Conservation (phyloP, 371 early-diverging fungal species). For the Umbelopsis sp. region DNA sequence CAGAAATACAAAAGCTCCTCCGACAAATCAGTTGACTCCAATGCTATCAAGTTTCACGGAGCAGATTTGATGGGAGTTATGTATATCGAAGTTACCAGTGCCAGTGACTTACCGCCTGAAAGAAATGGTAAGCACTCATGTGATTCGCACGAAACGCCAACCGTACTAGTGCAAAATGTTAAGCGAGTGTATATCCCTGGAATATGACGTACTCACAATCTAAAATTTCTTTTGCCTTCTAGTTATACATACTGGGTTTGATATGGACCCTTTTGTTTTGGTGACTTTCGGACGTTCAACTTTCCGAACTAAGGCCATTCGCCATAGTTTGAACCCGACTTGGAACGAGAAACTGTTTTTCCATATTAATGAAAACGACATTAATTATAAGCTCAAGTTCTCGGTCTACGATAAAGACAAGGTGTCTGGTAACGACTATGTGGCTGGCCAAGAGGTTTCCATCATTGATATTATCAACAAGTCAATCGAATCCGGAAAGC, state of each 20-base stretch:
- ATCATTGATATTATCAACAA: constrained; percentile 26
- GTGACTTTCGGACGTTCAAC: constrained; percentile 63
- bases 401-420: constrained; percentile 73
- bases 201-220: neutral
- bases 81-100: constrained; percentile 56
- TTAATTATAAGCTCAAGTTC: constrained; percentile 56
- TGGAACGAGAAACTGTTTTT: constrained; percentile 69
- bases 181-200: neutral
- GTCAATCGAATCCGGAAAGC: constrained; percentile 6
- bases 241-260: constrained; percentile 55
- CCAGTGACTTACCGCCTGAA: constrained; percentile 54
- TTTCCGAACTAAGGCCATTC: constrained; percentile 62
- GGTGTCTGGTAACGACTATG: constrained; percentile 61
- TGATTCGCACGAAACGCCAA: neutral
- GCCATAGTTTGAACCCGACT: constrained; percentile 56
- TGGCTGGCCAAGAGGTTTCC: constrained; percentile 54
- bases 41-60: constrained; percentile 24
- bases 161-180: neutral
- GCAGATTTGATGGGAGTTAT: constrained; percentile 47
- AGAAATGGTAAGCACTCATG: constrained; percentile 33
- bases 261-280: constrained; percentile 81
- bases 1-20: neutral
- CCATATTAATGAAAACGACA: constrained; percentile 51
- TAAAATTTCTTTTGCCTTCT: neutral
- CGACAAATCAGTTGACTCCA: neutral